phyloP scores from a whole-genome alignment of 2,329 filamentous ascomycete species.

The Ascochyta koolunga region DNA sequence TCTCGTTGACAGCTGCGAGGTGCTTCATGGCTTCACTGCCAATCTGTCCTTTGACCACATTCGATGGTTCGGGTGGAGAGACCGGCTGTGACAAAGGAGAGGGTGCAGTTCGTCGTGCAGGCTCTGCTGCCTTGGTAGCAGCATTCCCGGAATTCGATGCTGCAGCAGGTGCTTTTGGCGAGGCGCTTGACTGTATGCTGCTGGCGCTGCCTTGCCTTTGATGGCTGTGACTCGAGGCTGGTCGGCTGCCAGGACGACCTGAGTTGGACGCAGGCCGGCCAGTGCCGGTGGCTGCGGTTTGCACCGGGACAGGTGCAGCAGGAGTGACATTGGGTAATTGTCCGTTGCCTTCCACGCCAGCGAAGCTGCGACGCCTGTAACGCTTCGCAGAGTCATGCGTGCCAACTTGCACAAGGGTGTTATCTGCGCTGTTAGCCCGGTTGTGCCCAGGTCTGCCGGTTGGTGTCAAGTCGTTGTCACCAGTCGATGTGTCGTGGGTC shows the following conservation, averaged over 20 bases:
- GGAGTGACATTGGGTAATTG: constrained; percentile 21
- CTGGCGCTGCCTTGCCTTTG: constrained; percentile 48
- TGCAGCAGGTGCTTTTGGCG: constrained; percentile 27
- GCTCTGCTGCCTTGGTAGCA: constrained; percentile 44
- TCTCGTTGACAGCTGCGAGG: constrained; percentile 84
- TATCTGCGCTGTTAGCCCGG: constrained; percentile 70
- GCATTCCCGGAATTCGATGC: constrained; percentile 23
- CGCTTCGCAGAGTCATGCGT: constrained; percentile 73
- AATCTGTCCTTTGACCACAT: constrained; percentile 21
- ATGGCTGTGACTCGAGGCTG: constrained; percentile 44
- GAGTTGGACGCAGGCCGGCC: constrained; percentile 38
- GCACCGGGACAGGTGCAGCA: constrained; percentile 20
- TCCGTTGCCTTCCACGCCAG: constrained; percentile 60
- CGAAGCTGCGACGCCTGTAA: constrained; percentile 82
- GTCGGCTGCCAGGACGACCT: constrained; percentile 37
- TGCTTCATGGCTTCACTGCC: constrained; percentile 80
- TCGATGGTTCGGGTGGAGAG: constrained; percentile 43
- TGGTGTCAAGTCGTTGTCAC: constrained; percentile 40
- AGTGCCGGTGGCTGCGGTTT: constrained; percentile 23
- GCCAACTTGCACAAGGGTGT: constrained; percentile 66
- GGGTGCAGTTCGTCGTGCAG: constrained; percentile 51
- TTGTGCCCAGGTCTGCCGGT: constrained; percentile 55
- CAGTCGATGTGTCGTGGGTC: constrained; percentile 63
- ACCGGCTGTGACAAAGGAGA: constrained; percentile 56
- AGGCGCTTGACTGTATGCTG: constrained; percentile 44